These are phyloP conservation scores for Camellia sinensis DNA, from an alignment of 148 eudicot genomes.

Conservation along the genomic window DNA sequence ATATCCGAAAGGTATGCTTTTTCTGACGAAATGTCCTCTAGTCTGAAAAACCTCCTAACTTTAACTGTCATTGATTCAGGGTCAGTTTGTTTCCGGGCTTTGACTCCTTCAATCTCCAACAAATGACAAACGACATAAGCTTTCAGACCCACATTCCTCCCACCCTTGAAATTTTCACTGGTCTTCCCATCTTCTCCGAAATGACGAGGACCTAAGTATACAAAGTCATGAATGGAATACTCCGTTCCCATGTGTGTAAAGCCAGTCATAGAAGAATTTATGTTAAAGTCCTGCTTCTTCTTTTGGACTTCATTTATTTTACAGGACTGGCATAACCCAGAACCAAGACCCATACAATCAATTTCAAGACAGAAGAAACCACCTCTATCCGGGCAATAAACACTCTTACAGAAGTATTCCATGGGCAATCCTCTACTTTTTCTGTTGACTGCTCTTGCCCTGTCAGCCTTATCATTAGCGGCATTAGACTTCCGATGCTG, in stretches of 20 bases:
- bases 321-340: slow-evolving; percentile 73
- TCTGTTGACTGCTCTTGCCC: slow-evolving; percentile 80
- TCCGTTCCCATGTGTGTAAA: slow-evolving; percentile 59
- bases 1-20: slow-evolving; percentile 90
- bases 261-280: slow-evolving; percentile 54
- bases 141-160: slow-evolving; percentile 92
- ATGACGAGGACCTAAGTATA: slow-evolving; percentile 61
- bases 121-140: slow-evolving; percentile 83
- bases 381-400: slow-evolving; percentile 82
- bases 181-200: slow-evolving; percentile 52
- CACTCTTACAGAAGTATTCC: slow-evolving; percentile 81
- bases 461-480: slow-evolving; percentile 53
- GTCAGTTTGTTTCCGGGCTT: slow-evolving; percentile 44
- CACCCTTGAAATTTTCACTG: slow-evolving; percentile 59
- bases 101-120: slow-evolving; percentile 49
- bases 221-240: slow-evolving; percentile 63
- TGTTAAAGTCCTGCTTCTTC: slow-evolving; percentile 44
- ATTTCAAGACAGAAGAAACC: slow-evolving; percentile 66
- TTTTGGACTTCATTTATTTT: slow-evolving; percentile 35
- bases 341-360: slow-evolving; percentile 61
- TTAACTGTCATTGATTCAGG: slow-evolving; percentile 47
- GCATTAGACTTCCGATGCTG: slow-evolving; percentile 69
- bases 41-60: slow-evolving; percentile 75
- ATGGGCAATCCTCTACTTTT: slow-evolving; percentile 66
- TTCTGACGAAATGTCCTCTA: slow-evolving; percentile 86